phyloP scores from a whole-genome alignment of 2,329 filamentous ascomycete genomes.

The Aspergillus pseudotamarii region DNA sequence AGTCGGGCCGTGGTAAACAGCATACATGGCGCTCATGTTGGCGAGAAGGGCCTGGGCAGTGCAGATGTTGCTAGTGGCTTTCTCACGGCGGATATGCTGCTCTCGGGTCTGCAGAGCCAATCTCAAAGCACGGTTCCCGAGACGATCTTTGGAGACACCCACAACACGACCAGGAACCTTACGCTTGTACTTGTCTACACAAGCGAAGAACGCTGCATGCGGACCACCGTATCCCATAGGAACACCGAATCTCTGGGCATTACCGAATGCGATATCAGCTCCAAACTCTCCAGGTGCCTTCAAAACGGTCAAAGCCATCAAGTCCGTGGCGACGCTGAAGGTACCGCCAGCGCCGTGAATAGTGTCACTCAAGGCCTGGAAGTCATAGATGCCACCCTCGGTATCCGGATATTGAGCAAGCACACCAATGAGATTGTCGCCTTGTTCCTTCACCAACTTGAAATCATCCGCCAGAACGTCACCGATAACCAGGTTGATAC shows the following conservation, averaged over 20 bases:
- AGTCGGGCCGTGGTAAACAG: constrained; percentile 85
- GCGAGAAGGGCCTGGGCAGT: constrained; percentile 91
- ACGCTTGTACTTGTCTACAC: constrained; percentile 86
- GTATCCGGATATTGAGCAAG: constrained; percentile 96
- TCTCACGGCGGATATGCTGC: constrained; percentile 94
- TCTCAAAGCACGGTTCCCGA: constrained; percentile 78
- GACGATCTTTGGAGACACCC: constrained; percentile 86
- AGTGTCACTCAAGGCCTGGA: constrained; percentile 70
- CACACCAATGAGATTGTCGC: constrained; percentile 82
- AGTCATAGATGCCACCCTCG: constrained; percentile 76
- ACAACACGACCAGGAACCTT: constrained; percentile 91
- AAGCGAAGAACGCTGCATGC: constrained; percentile 96
- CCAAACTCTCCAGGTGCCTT: constrained; percentile 93
- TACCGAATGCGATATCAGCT: constrained; percentile 93
- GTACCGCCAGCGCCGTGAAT: constrained; percentile 78
- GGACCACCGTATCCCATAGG: constrained; percentile 91
- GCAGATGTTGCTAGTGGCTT: constrained; percentile 97
- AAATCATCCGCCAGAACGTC: constrained; percentile 70
- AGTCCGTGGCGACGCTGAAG: constrained; percentile 85
- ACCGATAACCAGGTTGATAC: constrained; percentile 73
- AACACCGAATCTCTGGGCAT: constrained; percentile 86
- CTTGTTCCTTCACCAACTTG: constrained; percentile 70
- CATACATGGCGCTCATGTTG: constrained; percentile 95
- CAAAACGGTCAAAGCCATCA: constrained; percentile 82
- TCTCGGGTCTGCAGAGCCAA: constrained; percentile 89